Conservation (phyloP, 768 basidiomycete species). For the Galerina sulciceps region DNA sequence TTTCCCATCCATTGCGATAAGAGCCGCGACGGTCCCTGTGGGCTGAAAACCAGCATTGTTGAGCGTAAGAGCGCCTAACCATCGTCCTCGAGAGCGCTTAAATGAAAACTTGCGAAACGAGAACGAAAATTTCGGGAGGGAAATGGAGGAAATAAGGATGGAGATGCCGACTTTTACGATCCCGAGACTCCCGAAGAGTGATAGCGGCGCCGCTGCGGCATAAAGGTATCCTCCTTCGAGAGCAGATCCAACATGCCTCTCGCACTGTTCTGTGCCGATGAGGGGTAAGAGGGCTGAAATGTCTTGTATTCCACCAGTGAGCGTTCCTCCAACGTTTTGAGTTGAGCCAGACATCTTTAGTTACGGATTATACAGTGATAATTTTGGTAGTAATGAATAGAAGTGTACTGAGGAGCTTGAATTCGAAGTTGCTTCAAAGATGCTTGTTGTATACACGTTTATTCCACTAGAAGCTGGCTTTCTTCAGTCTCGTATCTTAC, state of each 20-base stretch:
- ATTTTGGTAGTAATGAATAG: too few relatives aligned
- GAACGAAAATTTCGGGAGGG: not conserved
- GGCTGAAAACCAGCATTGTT: not conserved
- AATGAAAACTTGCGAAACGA: not conserved
- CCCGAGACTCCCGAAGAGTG: conserved; percentile 18
- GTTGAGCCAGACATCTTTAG: not conserved
- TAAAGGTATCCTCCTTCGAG: conserved; percentile 16
- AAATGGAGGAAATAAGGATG: conserved; percentile 1
- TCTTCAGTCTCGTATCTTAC: too few relatives aligned
- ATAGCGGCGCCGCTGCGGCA: conserved; percentile 9
- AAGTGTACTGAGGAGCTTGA: too few relatives aligned
- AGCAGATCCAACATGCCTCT: conserved; percentile 15
- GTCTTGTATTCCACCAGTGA: conserved; percentile 15
- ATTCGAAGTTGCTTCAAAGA: too few relatives aligned
- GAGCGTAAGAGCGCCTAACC: not conserved
- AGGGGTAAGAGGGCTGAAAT: conserved; percentile 16
- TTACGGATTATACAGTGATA: too few relatives aligned
- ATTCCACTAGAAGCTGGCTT: too few relatives aligned
- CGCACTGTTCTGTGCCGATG: conserved; percentile 19
- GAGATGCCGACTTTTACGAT: conserved; percentile 13
- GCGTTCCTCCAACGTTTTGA: not conserved
- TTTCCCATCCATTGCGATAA: not conserved
- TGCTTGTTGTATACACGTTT: too few relatives aligned
- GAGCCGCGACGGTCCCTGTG: not conserved
- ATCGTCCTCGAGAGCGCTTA: not conserved